These are phyloP conservation scores for Fragaria vesca DNA, from an alignment of 306 rosid genomes.

Conservation along the genomic window DNA sequence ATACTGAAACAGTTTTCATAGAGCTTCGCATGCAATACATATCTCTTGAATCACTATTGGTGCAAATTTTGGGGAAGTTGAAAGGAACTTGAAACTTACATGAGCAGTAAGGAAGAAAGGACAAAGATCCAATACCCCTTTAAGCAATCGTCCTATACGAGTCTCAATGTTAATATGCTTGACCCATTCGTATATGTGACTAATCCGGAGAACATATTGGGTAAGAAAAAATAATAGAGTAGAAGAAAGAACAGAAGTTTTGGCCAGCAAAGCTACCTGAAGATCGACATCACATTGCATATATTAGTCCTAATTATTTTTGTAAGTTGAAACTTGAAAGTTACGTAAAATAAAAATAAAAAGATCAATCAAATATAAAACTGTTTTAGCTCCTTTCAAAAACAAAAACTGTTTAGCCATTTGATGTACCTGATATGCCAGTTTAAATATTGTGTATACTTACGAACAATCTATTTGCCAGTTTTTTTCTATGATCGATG, in stretches of 20 bases:
- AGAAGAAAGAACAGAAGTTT: no score
- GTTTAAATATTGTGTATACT: no score
- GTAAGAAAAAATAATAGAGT: no score
- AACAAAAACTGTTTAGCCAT: no score
- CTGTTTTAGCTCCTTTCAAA: no score
- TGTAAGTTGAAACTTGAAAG: no score
- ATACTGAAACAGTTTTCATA: background rate
- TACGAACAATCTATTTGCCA: no score
- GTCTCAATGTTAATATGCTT: background rate
- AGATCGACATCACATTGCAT: background rate
- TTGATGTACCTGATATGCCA: no score
- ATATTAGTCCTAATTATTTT: background rate
- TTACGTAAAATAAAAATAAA: no score
- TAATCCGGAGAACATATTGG: no score
- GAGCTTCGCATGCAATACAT: background rate
- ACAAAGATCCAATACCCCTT: background rate
- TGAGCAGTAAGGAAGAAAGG: background rate
- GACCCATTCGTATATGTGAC: background rate
- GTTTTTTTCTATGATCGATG: no score
- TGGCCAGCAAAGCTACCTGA: background rate
- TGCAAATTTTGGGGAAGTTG: background rate
- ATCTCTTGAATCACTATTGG: background rate
- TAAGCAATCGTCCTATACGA: background rate
- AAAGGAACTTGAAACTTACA: background rate
- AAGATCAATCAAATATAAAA: no score